phyloP scores from a whole-genome alignment of 768 basidiomycete species.

The Hygrocybe coccinea region DNA sequence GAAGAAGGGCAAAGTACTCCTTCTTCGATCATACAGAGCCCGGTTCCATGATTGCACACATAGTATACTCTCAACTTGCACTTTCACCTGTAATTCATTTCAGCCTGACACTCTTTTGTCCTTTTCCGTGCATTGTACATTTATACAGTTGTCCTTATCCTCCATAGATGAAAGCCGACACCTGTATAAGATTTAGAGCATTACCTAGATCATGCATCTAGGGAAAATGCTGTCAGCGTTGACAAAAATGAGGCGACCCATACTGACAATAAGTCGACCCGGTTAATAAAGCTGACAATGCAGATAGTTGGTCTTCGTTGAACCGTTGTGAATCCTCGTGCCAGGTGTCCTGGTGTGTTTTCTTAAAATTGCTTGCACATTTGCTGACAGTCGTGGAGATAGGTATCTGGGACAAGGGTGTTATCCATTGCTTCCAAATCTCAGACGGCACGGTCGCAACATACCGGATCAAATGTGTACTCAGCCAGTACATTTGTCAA shows the following conservation, averaged over 20 bases:
- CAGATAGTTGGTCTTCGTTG: constrained; percentile 76
- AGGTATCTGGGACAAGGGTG: constrained; percentile 47
- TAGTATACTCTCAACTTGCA: constrained; percentile 17
- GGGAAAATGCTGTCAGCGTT: neutral
- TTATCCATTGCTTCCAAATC: constrained; percentile 1
- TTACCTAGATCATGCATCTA: neutral
- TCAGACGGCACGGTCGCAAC: constrained; percentile 13
- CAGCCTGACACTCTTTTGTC: neutral
- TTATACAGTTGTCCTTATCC: neutral
- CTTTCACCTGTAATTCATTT: neutral
- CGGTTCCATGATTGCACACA: constrained; percentile 40
- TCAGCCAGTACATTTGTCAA: constrained; percentile 73
- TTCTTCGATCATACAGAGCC: constrained; percentile 33
- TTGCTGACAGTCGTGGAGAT: constrained; percentile 80
- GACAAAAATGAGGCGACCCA: neutral
- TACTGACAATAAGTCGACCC: constrained; percentile 78
- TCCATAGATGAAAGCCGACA: neutral
- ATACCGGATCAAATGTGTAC: constrained; percentile 80
- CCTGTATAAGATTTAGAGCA: neutral
- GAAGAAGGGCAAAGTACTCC: constrained; percentile 38
- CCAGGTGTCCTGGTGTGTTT: constrained; percentile 86
- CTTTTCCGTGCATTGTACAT: neutral
- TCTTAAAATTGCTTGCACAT: constrained; percentile 75
- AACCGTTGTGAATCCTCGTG: constrained; percentile 84
- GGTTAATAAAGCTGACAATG: constrained; percentile 76